Evolutionary conservation across 192 early-diverging fungal species (phyloP).

Genomic region (Irineochytrium annulatum): DNA sequence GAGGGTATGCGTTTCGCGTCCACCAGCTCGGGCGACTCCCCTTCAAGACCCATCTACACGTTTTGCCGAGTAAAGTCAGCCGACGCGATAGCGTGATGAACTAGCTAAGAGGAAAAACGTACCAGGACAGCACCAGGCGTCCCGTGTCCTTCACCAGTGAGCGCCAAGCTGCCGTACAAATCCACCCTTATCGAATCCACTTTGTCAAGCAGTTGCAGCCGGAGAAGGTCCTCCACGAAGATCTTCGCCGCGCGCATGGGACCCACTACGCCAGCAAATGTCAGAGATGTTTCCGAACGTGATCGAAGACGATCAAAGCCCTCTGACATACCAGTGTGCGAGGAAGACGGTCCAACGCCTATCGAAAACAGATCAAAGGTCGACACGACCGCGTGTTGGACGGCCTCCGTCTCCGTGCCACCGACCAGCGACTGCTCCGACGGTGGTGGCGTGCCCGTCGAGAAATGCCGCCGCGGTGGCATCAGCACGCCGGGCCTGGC

Average conservation of each 20-base stretch:
- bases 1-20: conserved; percentile 75
- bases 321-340: conserved; percentile 37
- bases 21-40: conserved; percentile 65
- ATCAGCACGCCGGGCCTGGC: too few relatives aligned
- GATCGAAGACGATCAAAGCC: conserved; percentile 9
- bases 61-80: background rate
- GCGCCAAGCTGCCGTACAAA: conserved; percentile 87
- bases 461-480: too few relatives aligned
- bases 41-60: conserved; percentile 78
- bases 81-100: background rate
- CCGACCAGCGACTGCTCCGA: background rate
- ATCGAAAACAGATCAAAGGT: conserved; percentile 96
- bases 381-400: conserved; percentile 79
- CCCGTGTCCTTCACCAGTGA: conserved; percentile 95
- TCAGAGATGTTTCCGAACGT: background rate
- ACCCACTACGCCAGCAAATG: conserved; percentile 76
- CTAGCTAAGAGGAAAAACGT: background rate
- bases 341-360: conserved; percentile 89
- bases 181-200: conserved; percentile 70
- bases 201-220: conserved; percentile 36
- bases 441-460: background rate
- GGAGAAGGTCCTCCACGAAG: conserved; percentile 81
- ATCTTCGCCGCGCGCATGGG: conserved; percentile 96
- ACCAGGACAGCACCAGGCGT: conserved; percentile 86
- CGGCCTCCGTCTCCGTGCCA: conserved; percentile 4